Evolutionary conservation across 345 rosid genomes (phyloP), one percentile per base, ranked within the genome.

Genomic region (Arabis alpina): DNA sequence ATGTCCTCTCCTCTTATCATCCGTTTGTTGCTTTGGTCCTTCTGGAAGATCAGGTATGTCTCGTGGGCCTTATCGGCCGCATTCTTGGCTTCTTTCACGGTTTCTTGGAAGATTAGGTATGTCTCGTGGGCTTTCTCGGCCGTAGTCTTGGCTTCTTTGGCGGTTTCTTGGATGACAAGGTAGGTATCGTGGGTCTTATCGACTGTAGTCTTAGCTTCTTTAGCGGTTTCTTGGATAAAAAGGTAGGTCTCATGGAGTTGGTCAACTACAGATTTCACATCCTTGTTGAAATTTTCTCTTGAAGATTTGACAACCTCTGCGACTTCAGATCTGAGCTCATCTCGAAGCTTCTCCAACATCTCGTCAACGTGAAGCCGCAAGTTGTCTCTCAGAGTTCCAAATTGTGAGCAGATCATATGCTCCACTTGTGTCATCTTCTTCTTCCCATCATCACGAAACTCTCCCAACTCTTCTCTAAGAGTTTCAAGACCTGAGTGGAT

Each of bases 1-100:
- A 71, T 55, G 15, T 71, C 45, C 49, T 62, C 70, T 27, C 55
- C 70, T 24, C 24, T 71, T 44, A 71, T 62, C 55, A 71, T 10
- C 56, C 40, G 41, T n/a, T 49, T 44, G 16, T 71, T 54, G 13
- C 15, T 61, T 62, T 47, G 54, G 32, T 8, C 19, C 19, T 52
- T 34, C 12, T 24, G 55, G 55, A 51, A 24, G 6, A 40, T 6
- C 25, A 48, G 57, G 42, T 25, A 42, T 28, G 49, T 57, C 45
- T 68, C 37, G 14, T 13, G 19, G 65, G 62, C 54, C 52, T 53
- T 16, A n/a, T 42, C 44, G 12, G 68, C 55, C 16, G 2, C 12
- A 48, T 12, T 16, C 32, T 34, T 63, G 4, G 30, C 69, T 34
- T 53, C 69, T 43, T 61, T 71, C 28, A 23, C 11, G 16, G 54